These are phyloP conservation scores for Hymenoscyphus scutula DNA, from an alignment of 2,329 filamentous ascomycete genomes.

Conservation along the genomic window DNA sequence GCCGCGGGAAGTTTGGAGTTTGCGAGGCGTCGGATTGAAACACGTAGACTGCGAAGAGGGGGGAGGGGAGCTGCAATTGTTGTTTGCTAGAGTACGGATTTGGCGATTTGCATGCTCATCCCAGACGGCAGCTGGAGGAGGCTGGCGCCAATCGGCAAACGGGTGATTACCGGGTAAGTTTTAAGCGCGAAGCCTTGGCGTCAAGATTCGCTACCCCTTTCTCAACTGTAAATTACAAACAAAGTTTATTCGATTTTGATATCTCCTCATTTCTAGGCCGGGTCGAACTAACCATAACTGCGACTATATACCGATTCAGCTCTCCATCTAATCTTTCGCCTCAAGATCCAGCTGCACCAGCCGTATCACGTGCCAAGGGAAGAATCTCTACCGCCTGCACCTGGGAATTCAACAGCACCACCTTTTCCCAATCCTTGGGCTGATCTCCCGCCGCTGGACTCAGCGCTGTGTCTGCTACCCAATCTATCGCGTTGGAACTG, in stretches of 20 bases:
- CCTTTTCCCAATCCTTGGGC: constrained; percentile 1
- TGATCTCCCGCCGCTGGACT: constrained; percentile 5
- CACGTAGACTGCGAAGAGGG: not conserved
- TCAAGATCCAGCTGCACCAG: not conserved
- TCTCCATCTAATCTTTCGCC: not conserved
- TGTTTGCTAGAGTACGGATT: constrained; percentile 1
- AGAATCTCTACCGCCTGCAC: not conserved
- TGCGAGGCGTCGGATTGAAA: constrained; percentile 1
- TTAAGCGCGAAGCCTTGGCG: no score
- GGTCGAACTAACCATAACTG: not conserved
- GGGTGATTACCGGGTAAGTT: no score
- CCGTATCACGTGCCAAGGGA: not conserved
- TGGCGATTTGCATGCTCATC: constrained; percentile 1
- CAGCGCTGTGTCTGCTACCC: constrained; percentile 1
- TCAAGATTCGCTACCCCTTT: not conserved
- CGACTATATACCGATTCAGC: not conserved
- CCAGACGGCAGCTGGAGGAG: not conserved
- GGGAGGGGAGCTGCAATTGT: not conserved
- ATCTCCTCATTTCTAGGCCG: not conserved
- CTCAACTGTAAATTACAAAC: not conserved
- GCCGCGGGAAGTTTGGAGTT: not conserved
- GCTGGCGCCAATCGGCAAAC: not conserved
- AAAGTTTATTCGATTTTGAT: not conserved
- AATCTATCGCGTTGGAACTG: not conserved
- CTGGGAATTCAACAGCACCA: not conserved